Evolutionary conservation across 75 land plant genomes (phyloP).

Genomic region (Selaginella tamariscina): DNA sequence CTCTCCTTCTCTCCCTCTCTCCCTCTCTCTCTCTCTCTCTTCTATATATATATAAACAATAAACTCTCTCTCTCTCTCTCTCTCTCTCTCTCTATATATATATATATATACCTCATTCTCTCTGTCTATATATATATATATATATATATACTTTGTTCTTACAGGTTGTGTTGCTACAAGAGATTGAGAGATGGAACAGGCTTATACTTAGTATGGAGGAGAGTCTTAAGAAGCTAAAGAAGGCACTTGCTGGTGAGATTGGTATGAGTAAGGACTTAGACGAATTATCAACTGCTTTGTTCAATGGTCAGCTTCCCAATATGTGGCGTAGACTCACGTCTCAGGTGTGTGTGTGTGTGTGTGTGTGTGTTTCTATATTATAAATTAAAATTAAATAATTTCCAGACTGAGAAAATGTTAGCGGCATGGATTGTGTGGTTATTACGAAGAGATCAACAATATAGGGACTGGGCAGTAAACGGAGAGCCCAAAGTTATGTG

Average conservation of each 20-base stretch:
- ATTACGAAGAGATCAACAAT: slow-evolving; percentile 23
- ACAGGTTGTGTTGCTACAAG: slow-evolving; percentile 33
- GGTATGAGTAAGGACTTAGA: slow-evolving; percentile 34
- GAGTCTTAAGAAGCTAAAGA: slow-evolving; percentile 22
- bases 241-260: slow-evolving; percentile 30
- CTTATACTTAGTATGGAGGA: slow-evolving; percentile 20
- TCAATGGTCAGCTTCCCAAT: slow-evolving; percentile 29
- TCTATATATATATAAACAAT: no score
- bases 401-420: slow-evolving; percentile 34
- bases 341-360: slow-evolving; percentile 15
- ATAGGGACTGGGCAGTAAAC: slow-evolving; percentile 18
- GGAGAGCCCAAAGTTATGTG: slow-evolving; percentile 36
- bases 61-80: no score
- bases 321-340: slow-evolving; percentile 30
- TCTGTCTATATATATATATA: no score
- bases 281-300: slow-evolving; percentile 27
- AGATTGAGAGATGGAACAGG: slow-evolving; percentile 28
- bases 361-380: not conserved
- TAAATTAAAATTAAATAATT: not conserved
- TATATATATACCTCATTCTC: no score
- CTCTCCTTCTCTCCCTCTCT: no score
- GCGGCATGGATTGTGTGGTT: slow-evolving; percentile 30
- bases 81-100: no score
- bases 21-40: no score
- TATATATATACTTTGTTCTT: no score